Conservation (phyloP, 768 basidiomycete species). For the Exsudoporus frostii region DNA sequence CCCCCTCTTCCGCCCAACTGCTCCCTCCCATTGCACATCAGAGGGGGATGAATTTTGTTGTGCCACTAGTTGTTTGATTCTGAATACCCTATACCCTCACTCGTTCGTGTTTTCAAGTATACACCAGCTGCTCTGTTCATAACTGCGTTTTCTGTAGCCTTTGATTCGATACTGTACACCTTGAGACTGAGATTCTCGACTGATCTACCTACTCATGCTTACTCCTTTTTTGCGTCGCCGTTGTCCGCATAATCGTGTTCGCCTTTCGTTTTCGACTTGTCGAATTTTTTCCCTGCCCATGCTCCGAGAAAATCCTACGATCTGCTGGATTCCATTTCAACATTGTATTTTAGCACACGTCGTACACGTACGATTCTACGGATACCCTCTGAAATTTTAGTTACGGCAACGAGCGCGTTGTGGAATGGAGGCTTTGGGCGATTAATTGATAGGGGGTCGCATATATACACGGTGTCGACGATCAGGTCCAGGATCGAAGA, state of each 20-base stretch:
- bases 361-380: slow-evolving; percentile 11
- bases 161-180: slow-evolving; percentile 27
- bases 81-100: slow-evolving; percentile 25
- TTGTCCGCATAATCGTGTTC: slow-evolving; percentile 12
- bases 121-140: slow-evolving; percentile 28
- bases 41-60: slow-evolving; percentile 22
- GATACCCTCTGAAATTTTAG: slow-evolving; percentile 16
- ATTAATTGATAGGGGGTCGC: slow-evolving; percentile 21
- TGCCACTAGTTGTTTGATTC: not conserved
- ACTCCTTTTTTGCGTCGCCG: slow-evolving; percentile 5
- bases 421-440: too few relatives aligned
- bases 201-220: slow-evolving; percentile 7
- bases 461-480: slow-evolving; percentile 12
- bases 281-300: slow-evolving; percentile 1
- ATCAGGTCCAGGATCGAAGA: slow-evolving; percentile 33
- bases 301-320: not conserved
- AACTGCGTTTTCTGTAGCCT: slow-evolving; percentile 27
- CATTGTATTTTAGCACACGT: slow-evolving; percentile 15
- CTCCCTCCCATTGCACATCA: slow-evolving; percentile 35
- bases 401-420: not conserved
- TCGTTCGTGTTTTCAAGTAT: slow-evolving; percentile 29
- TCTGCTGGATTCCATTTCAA: not conserved
- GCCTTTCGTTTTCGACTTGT: slow-evolving; percentile 2
- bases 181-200: slow-evolving; percentile 1
- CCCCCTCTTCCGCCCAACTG: slow-evolving; percentile 40